These are phyloP conservation scores for Fusarium euwallaceae DNA, from an alignment of 2,329 filamentous ascomycete genomes.

Conservation along the genomic window DNA sequence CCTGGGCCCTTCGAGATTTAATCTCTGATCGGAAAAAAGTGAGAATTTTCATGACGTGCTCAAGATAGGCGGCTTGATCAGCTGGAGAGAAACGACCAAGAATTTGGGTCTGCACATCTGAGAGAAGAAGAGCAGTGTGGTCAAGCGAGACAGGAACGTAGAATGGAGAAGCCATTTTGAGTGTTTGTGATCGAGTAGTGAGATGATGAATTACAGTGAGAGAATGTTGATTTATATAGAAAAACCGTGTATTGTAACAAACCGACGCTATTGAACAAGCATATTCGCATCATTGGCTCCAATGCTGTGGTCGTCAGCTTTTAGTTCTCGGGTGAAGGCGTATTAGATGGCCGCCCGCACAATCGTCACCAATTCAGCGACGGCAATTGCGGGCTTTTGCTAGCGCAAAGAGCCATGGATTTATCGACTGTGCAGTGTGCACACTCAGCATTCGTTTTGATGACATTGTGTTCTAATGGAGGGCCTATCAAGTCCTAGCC, in stretches of 20 bases:
- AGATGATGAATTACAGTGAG: neutral
- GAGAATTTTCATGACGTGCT: neutral
- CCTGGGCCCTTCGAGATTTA: neutral
- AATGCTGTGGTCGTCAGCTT: neutral
- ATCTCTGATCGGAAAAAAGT: neutral
- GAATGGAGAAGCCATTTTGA: neutral
- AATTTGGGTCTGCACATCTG: conserved; percentile 1
- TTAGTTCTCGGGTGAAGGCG: neutral
- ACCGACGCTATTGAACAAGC: neutral
- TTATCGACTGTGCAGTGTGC: neutral
- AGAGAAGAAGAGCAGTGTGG: neutral
- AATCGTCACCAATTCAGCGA: neutral
- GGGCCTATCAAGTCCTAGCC: neutral
- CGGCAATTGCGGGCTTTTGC: neutral
- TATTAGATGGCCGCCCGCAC: neutral
- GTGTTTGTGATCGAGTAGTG: neutral
- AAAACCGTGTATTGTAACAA: neutral
- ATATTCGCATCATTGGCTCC: neutral
- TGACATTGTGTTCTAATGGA: neutral
- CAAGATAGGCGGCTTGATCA: neutral
- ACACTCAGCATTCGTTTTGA: neutral
- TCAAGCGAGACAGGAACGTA: neutral
- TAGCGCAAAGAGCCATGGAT: neutral
- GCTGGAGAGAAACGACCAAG: neutral
- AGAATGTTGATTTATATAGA: neutral